Base-by-base conservation (phyloP, 106 monocot genomes). In the Gastrodia elata region DNA sequence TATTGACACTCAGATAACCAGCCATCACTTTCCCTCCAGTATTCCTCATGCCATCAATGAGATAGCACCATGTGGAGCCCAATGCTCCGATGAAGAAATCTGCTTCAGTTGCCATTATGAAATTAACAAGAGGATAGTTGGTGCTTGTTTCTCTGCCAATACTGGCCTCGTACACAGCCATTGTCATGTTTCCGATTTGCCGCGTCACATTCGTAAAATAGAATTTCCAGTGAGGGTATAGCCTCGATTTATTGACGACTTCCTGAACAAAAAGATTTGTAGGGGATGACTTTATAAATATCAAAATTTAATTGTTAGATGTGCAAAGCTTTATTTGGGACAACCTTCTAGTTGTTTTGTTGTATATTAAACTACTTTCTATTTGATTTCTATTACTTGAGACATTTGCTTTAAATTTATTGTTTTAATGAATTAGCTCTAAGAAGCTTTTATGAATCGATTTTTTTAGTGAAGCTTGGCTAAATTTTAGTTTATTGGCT, bases 1-100 rank as follows among this genome's bases (percentile, higher is more conserved):
- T 86, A 82, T 94, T 94, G 10, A 94, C 90, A n/a, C 89, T 87
- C 6, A 94, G 58, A 77, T 94, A 90, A 1, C 90, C 90, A 27
- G 90, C 78, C 90, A 84, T 88, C 30, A 94, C 90, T 79, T 94
- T 94, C 3, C 94, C 90, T 42, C 84, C 94, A 0, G 94, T 94
- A 72, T 88, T 94, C 74, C 90, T 77, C 94, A 90, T 94, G 46
- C 87, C 88, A 67, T 94, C 94, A 18, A 94, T 94, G 34, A 94
- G 87, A 52, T 77, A 94, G 56, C 94, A 94, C 94, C 94, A 94
- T 9, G 90, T 94, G 25, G 90, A 94, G 37, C 94, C 94, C 70
- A 90, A 69, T 28, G 94, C 94, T 74, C 94, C 94, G 28, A 88
- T n/a, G 58, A 88, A 94, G 72, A 88, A 94, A 86, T 94, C 90